Conservation (phyloP, 148 eudicot species). For the Rhododendron henanense region DNA sequence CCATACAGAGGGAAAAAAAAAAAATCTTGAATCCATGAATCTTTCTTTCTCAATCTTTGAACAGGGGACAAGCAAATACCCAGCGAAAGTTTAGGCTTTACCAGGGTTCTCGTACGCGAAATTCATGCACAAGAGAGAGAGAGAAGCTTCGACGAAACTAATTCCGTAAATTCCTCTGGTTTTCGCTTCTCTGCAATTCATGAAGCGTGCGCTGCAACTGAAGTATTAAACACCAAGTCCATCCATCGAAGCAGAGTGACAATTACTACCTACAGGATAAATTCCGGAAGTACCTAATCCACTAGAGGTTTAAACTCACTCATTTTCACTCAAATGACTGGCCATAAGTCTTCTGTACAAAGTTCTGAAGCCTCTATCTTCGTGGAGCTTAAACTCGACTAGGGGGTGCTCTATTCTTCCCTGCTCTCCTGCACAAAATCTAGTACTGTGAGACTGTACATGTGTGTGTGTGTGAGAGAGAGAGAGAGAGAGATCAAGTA, state of each 20-base stretch:
- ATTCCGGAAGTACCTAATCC: not conserved
- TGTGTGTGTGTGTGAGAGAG: not conserved
- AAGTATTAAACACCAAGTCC: not conserved
- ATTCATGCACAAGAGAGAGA: not conserved
- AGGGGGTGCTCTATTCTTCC: constrained; percentile 35
- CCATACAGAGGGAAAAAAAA: not conserved
- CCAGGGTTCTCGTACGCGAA: not conserved
- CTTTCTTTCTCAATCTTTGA: not conserved
- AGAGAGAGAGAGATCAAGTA: not conserved
- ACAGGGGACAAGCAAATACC: constrained; percentile 9
- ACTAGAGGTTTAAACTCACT: not conserved
- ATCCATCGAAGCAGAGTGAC: not conserved
- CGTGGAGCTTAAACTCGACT: constrained; percentile 28
- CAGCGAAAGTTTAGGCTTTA: constrained; percentile 4
- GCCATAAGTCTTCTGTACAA: not conserved
- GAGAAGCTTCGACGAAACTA: constrained; percentile 7
- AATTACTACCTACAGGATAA: not conserved
- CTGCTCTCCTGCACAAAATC: constrained; percentile 34
- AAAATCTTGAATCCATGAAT: constrained; percentile 8
- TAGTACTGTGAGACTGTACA: not conserved
- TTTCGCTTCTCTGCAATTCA: not conserved
- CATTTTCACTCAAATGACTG: constrained; percentile 7
- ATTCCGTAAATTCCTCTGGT: not conserved
- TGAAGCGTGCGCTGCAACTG: not conserved
- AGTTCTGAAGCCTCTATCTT: not conserved